phyloP scores from a whole-genome alignment of 1,284 basidiomycete species.

The Stygiomarasmius scandens region DNA sequence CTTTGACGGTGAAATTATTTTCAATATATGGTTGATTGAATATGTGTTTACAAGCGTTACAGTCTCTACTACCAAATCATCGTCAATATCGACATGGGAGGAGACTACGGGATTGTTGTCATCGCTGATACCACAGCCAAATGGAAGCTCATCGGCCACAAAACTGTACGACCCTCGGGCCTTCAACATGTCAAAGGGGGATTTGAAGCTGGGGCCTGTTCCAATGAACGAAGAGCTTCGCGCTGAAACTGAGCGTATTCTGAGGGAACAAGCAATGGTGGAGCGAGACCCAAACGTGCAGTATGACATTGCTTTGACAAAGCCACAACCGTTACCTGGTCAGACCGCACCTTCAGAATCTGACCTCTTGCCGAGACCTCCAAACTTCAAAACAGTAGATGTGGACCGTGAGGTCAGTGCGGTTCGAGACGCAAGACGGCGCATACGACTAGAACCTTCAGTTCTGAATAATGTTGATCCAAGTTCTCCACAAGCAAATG shows the following conservation, averaged over 20 bases:
- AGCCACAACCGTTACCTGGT: conserved; percentile 52
- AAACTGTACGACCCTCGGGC: conserved; percentile 58
- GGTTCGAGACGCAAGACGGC: conserved; percentile 88
- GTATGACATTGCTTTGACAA: conserved; percentile 60
- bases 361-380: conserved; percentile 81
- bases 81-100: conserved; percentile 73
- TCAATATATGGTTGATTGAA: conserved; percentile 13
- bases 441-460: conserved; percentile 84
- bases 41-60: conserved; percentile 29
- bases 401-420: conserved; percentile 90
- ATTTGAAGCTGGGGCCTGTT: conserved; percentile 82
- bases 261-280: conserved; percentile 72
- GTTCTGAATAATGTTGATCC: conserved; percentile 55
- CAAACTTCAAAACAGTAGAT: conserved; percentile 85
- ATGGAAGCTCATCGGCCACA: conserved; percentile 38
- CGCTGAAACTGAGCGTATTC: conserved; percentile 74
- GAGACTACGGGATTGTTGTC: conserved; percentile 82
- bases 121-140: conserved; percentile 69
- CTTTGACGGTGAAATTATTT: conserved; percentile 74
- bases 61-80: conserved; percentile 75
- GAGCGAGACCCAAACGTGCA: conserved; percentile 68
- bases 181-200: conserved; percentile 74
- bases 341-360: conserved; percentile 64
- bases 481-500: conserved; percentile 59
- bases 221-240: conserved; percentile 80